Conservation (phyloP, 2,329 filamentous ascomycete genomes). For the Endoconidiophora laricicola region DNA sequence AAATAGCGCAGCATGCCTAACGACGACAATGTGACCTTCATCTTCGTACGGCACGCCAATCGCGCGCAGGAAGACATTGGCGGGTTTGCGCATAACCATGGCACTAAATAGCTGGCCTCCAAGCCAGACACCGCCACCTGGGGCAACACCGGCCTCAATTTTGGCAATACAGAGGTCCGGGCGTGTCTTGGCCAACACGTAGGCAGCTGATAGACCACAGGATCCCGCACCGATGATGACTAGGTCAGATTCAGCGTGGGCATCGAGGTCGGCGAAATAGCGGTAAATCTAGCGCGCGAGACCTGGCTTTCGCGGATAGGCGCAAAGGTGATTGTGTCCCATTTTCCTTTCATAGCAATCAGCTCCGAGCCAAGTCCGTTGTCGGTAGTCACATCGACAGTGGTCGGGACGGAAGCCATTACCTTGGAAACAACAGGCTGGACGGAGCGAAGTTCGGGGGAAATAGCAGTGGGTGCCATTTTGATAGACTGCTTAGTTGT, state of each 20-base stretch:
- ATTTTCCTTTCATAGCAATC: slow-evolving; percentile 53
- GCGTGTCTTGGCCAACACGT: slow-evolving; percentile 65
- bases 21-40: slow-evolving; percentile 74
- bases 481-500: slow-evolving; percentile 19
- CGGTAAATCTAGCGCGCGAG: slow-evolving; percentile 78
- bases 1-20: slow-evolving; percentile 87
- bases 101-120: slow-evolving; percentile 88
- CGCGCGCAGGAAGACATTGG: slow-evolving; percentile 67
- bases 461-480: slow-evolving; percentile 64
- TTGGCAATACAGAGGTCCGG: slow-evolving; percentile 87
- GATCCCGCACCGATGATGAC: slow-evolving; percentile 86
- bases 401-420: slow-evolving; percentile 17
- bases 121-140: slow-evolving; percentile 80
- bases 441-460: slow-evolving; percentile 35
- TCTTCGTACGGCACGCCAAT: slow-evolving; percentile 76
- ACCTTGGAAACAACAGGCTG: slow-evolving; percentile 29
- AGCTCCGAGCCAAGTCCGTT: slow-evolving; percentile 17
- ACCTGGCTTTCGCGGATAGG: slow-evolving; percentile 86
- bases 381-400: slow-evolving; percentile 17
- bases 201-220: slow-evolving; percentile 72
- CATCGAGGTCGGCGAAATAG: slow-evolving; percentile 82
- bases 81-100: slow-evolving; percentile 90
- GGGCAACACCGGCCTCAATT: slow-evolving; percentile 73
- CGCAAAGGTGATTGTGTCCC: slow-evolving; percentile 67
- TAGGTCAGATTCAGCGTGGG: slow-evolving; percentile 80